Evolutionary conservation across 495 filamentous ascomycete genomes (phyloP), one percentile per base, ranked within the genome.

Genomic region (Penicillium salamii): DNA sequence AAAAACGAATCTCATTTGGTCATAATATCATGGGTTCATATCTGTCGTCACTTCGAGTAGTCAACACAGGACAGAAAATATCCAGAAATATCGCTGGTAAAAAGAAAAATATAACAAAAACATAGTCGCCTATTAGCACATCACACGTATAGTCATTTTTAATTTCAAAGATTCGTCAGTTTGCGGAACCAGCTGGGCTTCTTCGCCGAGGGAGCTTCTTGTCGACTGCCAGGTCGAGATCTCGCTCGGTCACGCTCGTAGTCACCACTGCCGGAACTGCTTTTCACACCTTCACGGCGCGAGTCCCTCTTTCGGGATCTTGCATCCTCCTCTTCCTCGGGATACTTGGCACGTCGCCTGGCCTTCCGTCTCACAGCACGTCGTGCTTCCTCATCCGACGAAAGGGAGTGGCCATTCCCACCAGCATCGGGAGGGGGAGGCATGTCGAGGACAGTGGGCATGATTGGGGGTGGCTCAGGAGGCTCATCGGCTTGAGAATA

Each of bases 391-490:
- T 72, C 67, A 39, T 68, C 68, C 34, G 71, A 77, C 3, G 66
- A 72, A 0, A 73, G 68, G 7, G 69, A 71, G 42, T 70, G 67
- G 3, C 50, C 59, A 19, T 69, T 59, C 3, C 12, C 45, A 0
- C 61, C 40, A 36, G 40, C 41, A 13, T 44, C 62, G 3, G 56
- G 69, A 2, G 66, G 65, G 2, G 71, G 72, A 6, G 76, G 74
- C 35, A 69, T 64, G 39, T 84, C 81, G 20, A 83, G 50, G 11
- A 84, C 72, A 6, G 79, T 82, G 3, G 68, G 70, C 19, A 79
- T 71, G 15, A 81, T 57, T 15, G 73, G 78, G 6, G 80, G 81
- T n/a, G 80, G 80, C 46, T 78, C 78, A 3, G 81, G 78, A 2
- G 80, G 81, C 12, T 81, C 77, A 9, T 67, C 67, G 29, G 72